Conservation (phyloP, 2,329 filamentous ascomycete genomes). For the Aspergillus sclerotialis region DNA sequence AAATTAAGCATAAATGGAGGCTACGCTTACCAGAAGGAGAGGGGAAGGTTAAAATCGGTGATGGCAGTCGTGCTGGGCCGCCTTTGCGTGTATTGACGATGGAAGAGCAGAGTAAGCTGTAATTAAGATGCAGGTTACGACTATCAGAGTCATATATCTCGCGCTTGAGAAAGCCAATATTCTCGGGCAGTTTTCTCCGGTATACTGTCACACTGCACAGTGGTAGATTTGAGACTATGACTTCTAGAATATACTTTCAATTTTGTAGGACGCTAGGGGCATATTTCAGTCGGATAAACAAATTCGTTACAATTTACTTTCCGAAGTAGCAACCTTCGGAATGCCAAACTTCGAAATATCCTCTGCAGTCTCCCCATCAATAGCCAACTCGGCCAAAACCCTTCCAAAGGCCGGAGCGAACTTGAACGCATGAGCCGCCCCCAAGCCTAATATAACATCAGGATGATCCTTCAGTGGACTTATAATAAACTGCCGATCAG, state of each 20-base stretch:
- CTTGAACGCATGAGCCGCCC: conserved; percentile 20
- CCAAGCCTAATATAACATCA: conserved; percentile 14
- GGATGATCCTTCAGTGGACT: conserved; percentile 14
- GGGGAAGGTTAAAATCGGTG: not conserved
- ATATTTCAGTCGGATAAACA: no score
- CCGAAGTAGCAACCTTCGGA: conserved; percentile 5
- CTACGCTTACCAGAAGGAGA: not conserved
- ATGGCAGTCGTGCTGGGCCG: not conserved
- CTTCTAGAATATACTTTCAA: no score
- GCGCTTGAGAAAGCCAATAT: no score
- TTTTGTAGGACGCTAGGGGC: no score
- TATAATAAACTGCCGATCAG: conserved; percentile 20
- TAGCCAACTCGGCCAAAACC: conserved; percentile 16
- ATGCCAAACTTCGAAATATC: conserved; percentile 19
- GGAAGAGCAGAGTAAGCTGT: no score
- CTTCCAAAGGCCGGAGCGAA: conserved; percentile 19
- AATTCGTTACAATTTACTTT: conserved; percentile 8
- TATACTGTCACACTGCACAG: no score
- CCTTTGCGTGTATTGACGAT: no score
- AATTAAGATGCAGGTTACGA: no score
- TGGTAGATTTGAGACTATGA: no score
- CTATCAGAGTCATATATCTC: no score
- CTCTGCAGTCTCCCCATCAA: conserved; percentile 17
- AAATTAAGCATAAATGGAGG: not conserved
- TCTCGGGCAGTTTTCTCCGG: no score